These are phyloP conservation scores for Sanghuangporus sanghuang DNA, from an alignment of 1,284 basidiomycete genomes.

Conservation along the genomic window DNA sequence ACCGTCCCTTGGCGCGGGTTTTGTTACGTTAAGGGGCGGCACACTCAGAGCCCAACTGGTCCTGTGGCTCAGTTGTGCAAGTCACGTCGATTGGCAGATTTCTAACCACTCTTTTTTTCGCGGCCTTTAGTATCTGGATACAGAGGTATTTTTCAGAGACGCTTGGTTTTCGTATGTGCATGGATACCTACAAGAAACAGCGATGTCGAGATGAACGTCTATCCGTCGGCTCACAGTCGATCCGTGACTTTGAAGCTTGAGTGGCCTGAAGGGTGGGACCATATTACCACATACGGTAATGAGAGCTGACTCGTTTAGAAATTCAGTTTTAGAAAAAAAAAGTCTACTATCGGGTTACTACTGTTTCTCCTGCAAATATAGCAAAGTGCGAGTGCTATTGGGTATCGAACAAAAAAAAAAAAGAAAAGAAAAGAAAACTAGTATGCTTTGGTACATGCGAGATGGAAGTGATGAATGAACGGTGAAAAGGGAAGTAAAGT, in stretches of 20 bases:
- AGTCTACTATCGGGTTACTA: neutral
- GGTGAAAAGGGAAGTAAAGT: constrained; percentile 1
- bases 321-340: neutral
- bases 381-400: constrained; percentile 6
- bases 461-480: neutral
- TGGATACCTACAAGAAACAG: neutral
- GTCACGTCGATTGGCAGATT: neutral
- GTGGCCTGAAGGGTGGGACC: neutral
- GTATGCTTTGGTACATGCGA: constrained; percentile 16
- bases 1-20: neutral
- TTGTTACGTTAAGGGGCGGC: neutral
- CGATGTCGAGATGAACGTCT: neutral
- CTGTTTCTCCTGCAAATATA: neutral
- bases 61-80: neutral
- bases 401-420: constrained; percentile 2
- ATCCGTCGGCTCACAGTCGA: neutral
- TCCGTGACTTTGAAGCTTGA: neutral
- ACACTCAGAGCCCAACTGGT: neutral
- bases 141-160: neutral
- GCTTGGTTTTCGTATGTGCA: neutral
- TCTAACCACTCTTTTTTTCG: neutral
- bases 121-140: neutral
- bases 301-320: neutral
- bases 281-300: neutral
- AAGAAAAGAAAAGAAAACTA: neutral